Evolutionary conservation across 2,329 filamentous ascomycete genomes (phyloP).

Genomic region (Talaromyces amestolkiae): DNA sequence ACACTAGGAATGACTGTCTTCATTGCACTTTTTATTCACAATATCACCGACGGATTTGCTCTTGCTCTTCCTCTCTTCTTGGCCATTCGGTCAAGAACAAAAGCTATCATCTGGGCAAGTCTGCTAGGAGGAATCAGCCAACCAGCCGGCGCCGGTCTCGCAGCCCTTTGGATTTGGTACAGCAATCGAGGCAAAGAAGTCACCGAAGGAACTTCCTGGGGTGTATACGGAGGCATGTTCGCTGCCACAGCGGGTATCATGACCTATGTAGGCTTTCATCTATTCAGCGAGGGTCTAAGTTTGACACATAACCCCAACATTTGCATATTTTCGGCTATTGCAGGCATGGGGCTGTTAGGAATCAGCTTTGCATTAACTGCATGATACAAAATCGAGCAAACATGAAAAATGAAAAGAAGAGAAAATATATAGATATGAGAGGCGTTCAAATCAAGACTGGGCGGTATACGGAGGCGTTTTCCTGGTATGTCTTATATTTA

Average conservation of each 20-base stretch:
- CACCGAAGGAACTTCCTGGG: conserved; percentile 49
- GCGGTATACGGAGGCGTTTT: conserved; percentile 4
- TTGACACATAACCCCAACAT: conserved; percentile 56
- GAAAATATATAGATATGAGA: conserved; percentile 10
- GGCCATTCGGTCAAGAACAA: conserved; percentile 73
- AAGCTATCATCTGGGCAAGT: conserved; percentile 80
- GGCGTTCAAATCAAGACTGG: conserved; percentile 1
- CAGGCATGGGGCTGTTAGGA: conserved; percentile 79
- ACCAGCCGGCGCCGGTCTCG: conserved; percentile 78
- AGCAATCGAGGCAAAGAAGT: conserved; percentile 52
- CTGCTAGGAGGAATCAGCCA: conserved; percentile 83
- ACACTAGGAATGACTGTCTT: conserved; percentile 87
- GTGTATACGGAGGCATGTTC: conserved; percentile 66
- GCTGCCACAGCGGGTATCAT: conserved; percentile 90
- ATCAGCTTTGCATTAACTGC: conserved; percentile 81
- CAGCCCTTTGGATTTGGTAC: conserved; percentile 80
- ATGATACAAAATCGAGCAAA: conserved; percentile 17
- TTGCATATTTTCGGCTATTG: conserved; percentile 40
- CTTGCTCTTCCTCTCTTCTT: conserved; percentile 92
- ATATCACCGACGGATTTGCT: conserved; percentile 95
- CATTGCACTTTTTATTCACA: conserved; percentile 94
- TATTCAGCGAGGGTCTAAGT: conserved; percentile 82
- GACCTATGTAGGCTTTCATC: conserved; percentile 84
- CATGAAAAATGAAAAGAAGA: background rate
- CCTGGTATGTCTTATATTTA: background rate